Conservation (phyloP, 768 basidiomycete species). For the Mycena albidolilacea region DNA sequence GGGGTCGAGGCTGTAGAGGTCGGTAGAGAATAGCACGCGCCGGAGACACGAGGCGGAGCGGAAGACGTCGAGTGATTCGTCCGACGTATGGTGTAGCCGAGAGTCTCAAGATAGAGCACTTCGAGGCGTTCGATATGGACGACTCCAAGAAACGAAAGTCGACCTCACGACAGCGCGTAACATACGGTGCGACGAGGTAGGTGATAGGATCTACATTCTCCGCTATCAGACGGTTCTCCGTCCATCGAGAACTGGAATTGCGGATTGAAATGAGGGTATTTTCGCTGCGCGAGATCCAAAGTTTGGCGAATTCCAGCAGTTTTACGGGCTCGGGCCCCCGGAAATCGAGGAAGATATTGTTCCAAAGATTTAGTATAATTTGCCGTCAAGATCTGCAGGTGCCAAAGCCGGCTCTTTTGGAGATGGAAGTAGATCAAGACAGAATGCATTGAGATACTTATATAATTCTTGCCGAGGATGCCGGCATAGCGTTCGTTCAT, state of each 20-base stretch:
- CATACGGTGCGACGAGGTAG: slow-evolving; percentile 35
- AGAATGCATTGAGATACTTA: too few relatives aligned
- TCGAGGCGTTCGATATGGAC: slow-evolving; percentile 39
- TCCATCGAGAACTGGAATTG: slow-evolving; percentile 37
- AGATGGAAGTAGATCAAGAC: too few relatives aligned
- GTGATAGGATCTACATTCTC: slow-evolving; percentile 30
- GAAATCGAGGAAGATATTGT: slow-evolving; percentile 40
- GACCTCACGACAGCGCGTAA: slow-evolving; percentile 37
- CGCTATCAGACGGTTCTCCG: slow-evolving; percentile 20
- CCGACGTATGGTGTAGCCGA: slow-evolving; percentile 29
- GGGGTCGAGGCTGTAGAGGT: slow-evolving; percentile 39
- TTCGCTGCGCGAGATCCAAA: slow-evolving; percentile 37
- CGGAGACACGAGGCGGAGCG: slow-evolving; percentile 36
- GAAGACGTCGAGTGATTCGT: slow-evolving; percentile 35
- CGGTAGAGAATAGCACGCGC: slow-evolving; percentile 40
- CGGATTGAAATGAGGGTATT: slow-evolving; percentile 36
- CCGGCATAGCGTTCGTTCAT: too few relatives aligned
- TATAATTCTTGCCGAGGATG: too few relatives aligned
- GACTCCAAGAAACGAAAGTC: slow-evolving; percentile 39
- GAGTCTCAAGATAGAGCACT: slow-evolving; percentile 39
- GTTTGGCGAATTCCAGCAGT: slow-evolving; percentile 34
- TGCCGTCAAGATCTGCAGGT: slow-evolving; percentile 36
- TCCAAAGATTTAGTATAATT: slow-evolving; percentile 35
- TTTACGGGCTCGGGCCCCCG: slow-evolving; percentile 28
- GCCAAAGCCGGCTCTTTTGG: slow-evolving; percentile 27